Evolutionary conservation across 1,284 basidiomycete species (phyloP).

Genomic region (Heterobasidion irregulare): DNA sequence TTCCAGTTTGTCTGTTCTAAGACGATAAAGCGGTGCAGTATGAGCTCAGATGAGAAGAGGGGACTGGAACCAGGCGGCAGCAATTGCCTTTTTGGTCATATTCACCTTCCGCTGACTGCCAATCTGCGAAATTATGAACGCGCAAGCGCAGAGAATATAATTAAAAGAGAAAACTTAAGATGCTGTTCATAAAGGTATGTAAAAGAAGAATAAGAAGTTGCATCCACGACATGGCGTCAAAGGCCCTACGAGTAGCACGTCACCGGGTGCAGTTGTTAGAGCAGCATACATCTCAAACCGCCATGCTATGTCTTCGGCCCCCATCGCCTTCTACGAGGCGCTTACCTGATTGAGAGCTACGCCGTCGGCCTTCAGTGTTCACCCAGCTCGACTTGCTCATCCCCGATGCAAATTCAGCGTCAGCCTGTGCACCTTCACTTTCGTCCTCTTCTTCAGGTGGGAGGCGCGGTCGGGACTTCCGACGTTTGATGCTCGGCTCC

Average conservation of each 20-base stretch:
- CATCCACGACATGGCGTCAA: not conserved
- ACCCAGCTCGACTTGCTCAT: constrained; percentile 32
- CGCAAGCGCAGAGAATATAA: not conserved
- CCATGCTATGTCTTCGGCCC: constrained; percentile 28
- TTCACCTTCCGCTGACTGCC: no score
- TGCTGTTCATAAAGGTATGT: not conserved
- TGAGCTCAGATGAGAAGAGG: no score
- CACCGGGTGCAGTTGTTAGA: not conserved
- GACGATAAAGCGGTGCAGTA: no score
- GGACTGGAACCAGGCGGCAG: no score
- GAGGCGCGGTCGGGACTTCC: constrained; percentile 41
- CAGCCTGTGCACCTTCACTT: constrained; percentile 57
- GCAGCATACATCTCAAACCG: constrained; percentile 16
- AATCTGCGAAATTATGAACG: no score
- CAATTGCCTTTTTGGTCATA: no score
- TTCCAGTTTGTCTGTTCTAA: no score
- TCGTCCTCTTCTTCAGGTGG: constrained; percentile 44
- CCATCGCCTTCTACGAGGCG: constrained; percentile 25
- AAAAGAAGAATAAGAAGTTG: not conserved
- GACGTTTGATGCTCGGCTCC: constrained; percentile 30
- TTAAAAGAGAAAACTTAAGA: not conserved
- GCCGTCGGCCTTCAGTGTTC: constrained; percentile 50
- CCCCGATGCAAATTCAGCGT: constrained; percentile 45
- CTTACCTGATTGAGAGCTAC: constrained; percentile 22
- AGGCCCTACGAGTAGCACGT: not conserved